Evolutionary conservation across 805 yeast genomes (phyloP).

Genomic region (Starmerella bacillaris): DNA sequence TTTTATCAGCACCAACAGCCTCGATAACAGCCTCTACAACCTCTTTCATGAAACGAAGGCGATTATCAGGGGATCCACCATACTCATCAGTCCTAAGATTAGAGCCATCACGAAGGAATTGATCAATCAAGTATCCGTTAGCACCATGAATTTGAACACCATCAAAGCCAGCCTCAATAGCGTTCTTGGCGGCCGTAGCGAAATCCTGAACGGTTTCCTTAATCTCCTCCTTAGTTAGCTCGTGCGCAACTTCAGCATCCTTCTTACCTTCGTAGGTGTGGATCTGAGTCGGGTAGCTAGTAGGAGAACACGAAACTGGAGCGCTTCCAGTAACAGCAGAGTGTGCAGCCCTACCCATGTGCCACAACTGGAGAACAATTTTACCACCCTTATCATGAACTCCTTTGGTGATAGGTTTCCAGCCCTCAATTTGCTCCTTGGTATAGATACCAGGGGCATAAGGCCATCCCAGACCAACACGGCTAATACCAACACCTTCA

Average conservation of each 20-base stretch:
- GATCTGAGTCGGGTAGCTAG: slow-evolving; percentile 1
- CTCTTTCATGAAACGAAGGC: slow-evolving; percentile 34
- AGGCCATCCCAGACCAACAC: slow-evolving; percentile 27
- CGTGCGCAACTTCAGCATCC: slow-evolving; percentile 19
- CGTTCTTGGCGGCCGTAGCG: slow-evolving; percentile 35
- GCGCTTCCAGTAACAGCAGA: slow-evolving; percentile 10
- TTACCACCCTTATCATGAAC: slow-evolving; percentile 18
- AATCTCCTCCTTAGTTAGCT: slow-evolving; percentile 30
- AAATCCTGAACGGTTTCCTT: slow-evolving; percentile 29
- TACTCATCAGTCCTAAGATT: slow-evolving; percentile 42
- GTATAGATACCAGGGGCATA: slow-evolving; percentile 21
- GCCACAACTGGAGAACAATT: slow-evolving; percentile 13
- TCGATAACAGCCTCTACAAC: slow-evolving; percentile 34
- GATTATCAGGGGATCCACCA: slow-evolving; percentile 45
- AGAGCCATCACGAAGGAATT: slow-evolving; percentile 29
- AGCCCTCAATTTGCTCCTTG: slow-evolving; percentile 19
- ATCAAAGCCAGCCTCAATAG: slow-evolving; percentile 39
- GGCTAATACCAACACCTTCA: slow-evolving; percentile 37
- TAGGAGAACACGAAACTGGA: slow-evolving; percentile 10
- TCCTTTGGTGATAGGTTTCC: slow-evolving; percentile 23
- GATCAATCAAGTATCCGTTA: slow-evolving; percentile 37
- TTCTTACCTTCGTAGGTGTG: slow-evolving; percentile 11
- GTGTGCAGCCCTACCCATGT: slow-evolving; percentile 13
- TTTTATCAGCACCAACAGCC: slow-evolving; percentile 35
- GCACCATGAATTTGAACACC: slow-evolving; percentile 52